A percentile compares a stretch with the other conserved stretches of the same genome.
Conservation (phyloP, 2,329 filamentous ascomycete species). For the Nigrospora sphaerica region DNA sequence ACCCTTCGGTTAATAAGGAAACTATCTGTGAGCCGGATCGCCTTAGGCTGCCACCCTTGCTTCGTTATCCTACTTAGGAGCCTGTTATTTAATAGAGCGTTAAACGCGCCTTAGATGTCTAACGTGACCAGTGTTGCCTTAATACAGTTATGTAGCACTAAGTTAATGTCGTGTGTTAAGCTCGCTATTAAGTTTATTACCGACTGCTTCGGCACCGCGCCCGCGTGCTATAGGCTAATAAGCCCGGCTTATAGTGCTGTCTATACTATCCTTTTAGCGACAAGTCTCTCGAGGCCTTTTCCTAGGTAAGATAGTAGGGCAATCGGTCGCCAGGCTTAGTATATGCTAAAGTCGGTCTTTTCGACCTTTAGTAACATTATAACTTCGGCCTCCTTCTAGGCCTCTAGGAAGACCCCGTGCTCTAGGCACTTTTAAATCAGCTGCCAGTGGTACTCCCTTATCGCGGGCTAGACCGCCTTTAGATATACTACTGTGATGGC, state of each 20-base stretch:
- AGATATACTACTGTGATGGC: not conserved
- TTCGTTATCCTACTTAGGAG: constrained; percentile 1
- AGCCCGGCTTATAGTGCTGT: not conserved
- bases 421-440: constrained; percentile 3
- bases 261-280: not conserved
- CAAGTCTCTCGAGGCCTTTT: constrained; percentile 6
- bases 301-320: constrained; percentile 6
- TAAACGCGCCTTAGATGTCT: constrained; percentile 6
- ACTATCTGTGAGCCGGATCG: not conserved
- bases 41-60: not conserved
- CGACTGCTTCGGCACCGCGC: constrained; percentile 2
- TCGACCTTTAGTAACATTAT: constrained; percentile 5
- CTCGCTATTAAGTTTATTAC: not conserved
- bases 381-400: constrained; percentile 4
- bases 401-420: not conserved
- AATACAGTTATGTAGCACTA: not conserved
- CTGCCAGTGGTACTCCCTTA: not conserved
- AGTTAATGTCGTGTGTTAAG: constrained; percentile 1
- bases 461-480: not conserved
- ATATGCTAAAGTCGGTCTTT: constrained; percentile 1
- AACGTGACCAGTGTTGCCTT: not conserved
- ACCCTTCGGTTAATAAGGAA: not conserved
- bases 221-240: constrained; percentile 1
- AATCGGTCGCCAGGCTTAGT: constrained; percentile 5
- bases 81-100: constrained; percentile 1